Evolutionary conservation across 164 flowering plant species (phyloP), one percentile per base, ranked within the genome.

Genomic region (Sedum album): DNA sequence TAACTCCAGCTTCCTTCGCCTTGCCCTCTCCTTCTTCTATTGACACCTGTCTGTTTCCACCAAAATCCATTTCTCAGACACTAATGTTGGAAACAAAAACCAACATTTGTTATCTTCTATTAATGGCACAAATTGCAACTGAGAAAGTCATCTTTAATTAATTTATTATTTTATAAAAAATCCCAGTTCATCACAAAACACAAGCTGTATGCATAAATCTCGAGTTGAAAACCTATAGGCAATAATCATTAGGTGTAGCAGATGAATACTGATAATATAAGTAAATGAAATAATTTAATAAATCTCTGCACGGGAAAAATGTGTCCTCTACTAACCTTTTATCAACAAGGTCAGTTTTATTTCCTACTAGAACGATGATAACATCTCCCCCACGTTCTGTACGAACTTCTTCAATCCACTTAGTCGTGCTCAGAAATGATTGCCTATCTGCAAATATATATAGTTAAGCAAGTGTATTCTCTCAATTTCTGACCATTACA

Each of bases 301-400:
- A 35, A 35, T 3, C 38, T 35, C 38, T 7, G 7, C 48, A 44
- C 48, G 18, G 15, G 15, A 44, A 44, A 44, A 44, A 17, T 17
- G 48, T 44, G 48, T 44, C 25, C 13, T 38, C 6, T 6, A 5
- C 70, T 46, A 65, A 89, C 94, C 97, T 83, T 77, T 91, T 91
- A n/a, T 91, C 97, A 31, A 89, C 94, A 67, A 91, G 90, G 78
- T 91, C 96, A 3, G 97, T 91, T 81, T 89, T 91, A 81, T 91
- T 91, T 42, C 91, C 97, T 23, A 91, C 97, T 68, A 91, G 90
- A 30, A 88, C 93, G 66, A 91, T 89, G 51, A 91, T 91, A 57
- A 91, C 96, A 83, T 91, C 97, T 72, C 84, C 81, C 33, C 96
- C 97, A 60, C 96, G 76, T 71, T 91, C 96, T 4, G 88, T 86